Evolutionary conservation across 179 eudicot species (phyloP).

Genomic region (Nepenthes alata): DNA sequence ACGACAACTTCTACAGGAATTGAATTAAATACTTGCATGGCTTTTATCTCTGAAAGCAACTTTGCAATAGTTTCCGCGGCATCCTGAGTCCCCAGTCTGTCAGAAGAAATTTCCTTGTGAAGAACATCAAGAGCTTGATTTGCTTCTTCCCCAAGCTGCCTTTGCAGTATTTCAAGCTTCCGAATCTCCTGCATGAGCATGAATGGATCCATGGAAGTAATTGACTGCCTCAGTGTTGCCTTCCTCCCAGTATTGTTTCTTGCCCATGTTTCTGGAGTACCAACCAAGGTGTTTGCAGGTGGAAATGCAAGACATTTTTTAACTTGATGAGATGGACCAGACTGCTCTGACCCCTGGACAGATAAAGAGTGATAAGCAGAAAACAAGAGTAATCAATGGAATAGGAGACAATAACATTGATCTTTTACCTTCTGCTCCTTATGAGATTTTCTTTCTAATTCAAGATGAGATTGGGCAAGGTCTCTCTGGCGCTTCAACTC

Average conservation of each 20-base stretch:
- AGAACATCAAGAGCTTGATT: slow-evolving; percentile 78
- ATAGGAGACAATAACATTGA: slow-evolving; percentile 1
- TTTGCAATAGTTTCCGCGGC: slow-evolving; percentile 71
- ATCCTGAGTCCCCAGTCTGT: slow-evolving; percentile 62
- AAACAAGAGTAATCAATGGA: background rate
- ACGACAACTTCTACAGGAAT: slow-evolving; percentile 37
- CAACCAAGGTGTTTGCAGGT: slow-evolving; percentile 17
- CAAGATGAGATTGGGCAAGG: slow-evolving; percentile 59
- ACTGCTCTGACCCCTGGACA: slow-evolving; percentile 41
- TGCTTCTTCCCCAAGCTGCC: slow-evolving; percentile 95
- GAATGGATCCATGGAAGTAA: slow-evolving; percentile 52
- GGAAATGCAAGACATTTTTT: slow-evolving; percentile 60
- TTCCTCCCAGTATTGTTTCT: slow-evolving; percentile 33
- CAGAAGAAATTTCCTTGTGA: slow-evolving; percentile 71
- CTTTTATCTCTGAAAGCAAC: slow-evolving; percentile 69
- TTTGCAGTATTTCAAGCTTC: slow-evolving; percentile 79
- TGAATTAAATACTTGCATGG: slow-evolving; percentile 39
- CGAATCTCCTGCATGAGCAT: slow-evolving; percentile 70
- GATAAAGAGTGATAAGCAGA: background rate
- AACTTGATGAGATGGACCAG: slow-evolving; percentile 49
- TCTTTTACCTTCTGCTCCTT: slow-evolving; percentile 61
- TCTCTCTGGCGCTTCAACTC: slow-evolving; percentile 81
- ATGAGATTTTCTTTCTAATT: slow-evolving; percentile 46
- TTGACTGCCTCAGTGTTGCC: slow-evolving; percentile 47
- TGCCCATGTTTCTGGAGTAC: slow-evolving; percentile 20